A percentile compares a stretch with the other conserved stretches of the same genome.
phyloP scores from a whole-genome alignment of 306 rosid species.

The Nissolia schottii region DNA sequence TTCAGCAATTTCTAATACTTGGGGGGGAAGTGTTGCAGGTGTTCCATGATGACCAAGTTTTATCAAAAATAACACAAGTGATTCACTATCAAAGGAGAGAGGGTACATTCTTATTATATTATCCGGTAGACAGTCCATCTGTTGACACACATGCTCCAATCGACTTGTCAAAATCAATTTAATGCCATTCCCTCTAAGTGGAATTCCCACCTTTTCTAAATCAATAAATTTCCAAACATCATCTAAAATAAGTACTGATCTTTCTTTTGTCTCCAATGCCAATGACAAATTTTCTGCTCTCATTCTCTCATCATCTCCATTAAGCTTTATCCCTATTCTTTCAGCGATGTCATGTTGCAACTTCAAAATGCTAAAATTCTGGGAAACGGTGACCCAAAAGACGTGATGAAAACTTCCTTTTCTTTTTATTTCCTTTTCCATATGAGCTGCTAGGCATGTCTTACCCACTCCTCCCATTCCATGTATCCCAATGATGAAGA shows the following conservation, averaged over 20 bases:
- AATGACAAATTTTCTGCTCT: background rate
- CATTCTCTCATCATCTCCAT: background rate
- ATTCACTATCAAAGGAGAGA: background rate
- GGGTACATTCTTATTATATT: background rate
- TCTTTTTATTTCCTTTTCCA: background rate
- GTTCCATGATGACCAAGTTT: background rate
- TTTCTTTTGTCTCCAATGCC: background rate
- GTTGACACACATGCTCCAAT: slow-evolving; percentile 20
- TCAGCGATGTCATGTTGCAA: slow-evolving; percentile 20
- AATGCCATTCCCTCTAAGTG: background rate
- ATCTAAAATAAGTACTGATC: slow-evolving; percentile 24
- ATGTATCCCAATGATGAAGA: background rate
- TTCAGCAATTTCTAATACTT: background rate
- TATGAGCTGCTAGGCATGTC: slow-evolving; percentile 12
- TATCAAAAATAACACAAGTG: slow-evolving; percentile 10
- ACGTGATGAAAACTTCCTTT: background rate
- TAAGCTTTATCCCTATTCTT: background rate
- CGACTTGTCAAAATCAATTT: slow-evolving; percentile 30
- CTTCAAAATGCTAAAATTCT: background rate
- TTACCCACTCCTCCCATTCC: slow-evolving; percentile 33
- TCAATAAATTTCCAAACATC: slow-evolving; percentile 31
- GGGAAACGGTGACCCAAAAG: slow-evolving; percentile 27
- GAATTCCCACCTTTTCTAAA: slow-evolving; percentile 24
- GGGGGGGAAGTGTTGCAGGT: background rate
- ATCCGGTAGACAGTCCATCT: background rate